These are phyloP conservation scores for Stylosanthes scabra DNA, from an alignment of 331 rosid genomes.

Conservation along the genomic window DNA sequence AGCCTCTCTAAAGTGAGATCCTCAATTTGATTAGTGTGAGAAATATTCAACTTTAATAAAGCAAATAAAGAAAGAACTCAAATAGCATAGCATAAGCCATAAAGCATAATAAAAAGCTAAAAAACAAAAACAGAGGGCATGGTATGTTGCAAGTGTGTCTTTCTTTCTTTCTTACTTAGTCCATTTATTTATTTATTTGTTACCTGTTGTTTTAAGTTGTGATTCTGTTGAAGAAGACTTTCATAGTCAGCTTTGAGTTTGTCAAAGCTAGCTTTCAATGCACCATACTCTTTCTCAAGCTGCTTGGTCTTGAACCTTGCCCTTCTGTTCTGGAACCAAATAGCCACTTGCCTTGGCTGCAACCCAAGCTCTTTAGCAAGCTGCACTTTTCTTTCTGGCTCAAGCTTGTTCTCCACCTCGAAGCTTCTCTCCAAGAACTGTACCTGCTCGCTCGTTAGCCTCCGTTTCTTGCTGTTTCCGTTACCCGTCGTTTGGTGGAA, in stretches of 20 bases:
- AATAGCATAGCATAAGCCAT: constrained; percentile 5
- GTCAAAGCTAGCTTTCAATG: constrained; percentile 65
- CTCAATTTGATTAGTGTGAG: constrained; percentile 20
- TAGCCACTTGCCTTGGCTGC: constrained; percentile 95
- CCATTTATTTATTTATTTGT: neutral
- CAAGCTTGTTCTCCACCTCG: constrained; percentile 83
- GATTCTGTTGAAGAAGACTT: constrained; percentile 62
- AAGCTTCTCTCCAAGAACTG: constrained; percentile 78
- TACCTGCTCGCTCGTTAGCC: constrained; percentile 79
- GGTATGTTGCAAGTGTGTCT: neutral
- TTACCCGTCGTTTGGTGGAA: constrained; percentile 56
- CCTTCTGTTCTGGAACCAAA: constrained; percentile 96
- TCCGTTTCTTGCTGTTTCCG: constrained; percentile 60
- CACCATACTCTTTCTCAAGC: constrained; percentile 72
- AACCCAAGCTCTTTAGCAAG: constrained; percentile 87
- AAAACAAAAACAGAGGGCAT: neutral
- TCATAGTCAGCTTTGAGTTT: constrained; percentile 72
- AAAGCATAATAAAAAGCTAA: constrained; percentile 34
- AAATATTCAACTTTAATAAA: constrained; percentile 32
- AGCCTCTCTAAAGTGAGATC: too few species aligned
- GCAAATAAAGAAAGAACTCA: neutral
- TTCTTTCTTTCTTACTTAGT: neutral
- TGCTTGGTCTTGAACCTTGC: constrained; percentile 88
- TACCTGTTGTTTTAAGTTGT: constrained; percentile 71
- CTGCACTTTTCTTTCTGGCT: constrained; percentile 82